phyloP scores from a whole-genome alignment of 768 basidiomycete genomes.

The Lentinula boryana region DNA sequence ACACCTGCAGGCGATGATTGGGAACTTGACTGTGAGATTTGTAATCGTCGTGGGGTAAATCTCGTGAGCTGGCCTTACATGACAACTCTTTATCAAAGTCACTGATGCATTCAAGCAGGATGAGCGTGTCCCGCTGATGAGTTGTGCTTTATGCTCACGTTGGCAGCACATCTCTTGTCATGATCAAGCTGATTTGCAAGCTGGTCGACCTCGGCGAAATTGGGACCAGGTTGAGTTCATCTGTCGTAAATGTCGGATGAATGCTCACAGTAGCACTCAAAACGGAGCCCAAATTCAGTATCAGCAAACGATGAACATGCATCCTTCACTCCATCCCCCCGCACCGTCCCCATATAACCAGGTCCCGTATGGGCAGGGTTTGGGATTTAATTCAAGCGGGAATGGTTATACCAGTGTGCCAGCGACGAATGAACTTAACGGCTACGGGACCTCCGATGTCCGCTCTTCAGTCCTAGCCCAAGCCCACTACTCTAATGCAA shows the following conservation, averaged over 20 bases:
- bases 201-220: constrained; percentile 64
- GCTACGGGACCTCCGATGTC: background rate
- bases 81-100: background rate
- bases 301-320: constrained; percentile 1
- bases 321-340: constrained; percentile 1
- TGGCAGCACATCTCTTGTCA: constrained; percentile 93
- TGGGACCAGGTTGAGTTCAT: constrained; percentile 86
- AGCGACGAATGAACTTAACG: background rate
- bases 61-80: constrained; percentile 40
- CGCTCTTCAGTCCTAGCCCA: background rate
- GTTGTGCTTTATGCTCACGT: constrained; percentile 72
- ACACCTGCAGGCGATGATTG: constrained; percentile 62
- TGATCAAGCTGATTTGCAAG: constrained; percentile 58
- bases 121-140: constrained; percentile 73
- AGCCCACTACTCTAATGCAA: background rate
- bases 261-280: background rate
- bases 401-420: background rate
- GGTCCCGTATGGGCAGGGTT: constrained; percentile 3
- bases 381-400: background rate
- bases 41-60: constrained; percentile 66
- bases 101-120: constrained; percentile 42
- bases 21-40: constrained; percentile 88
- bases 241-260: constrained; percentile 47
- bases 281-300: background rate
- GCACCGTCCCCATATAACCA: background rate